Conservation (phyloP, 371 early-diverging fungal genomes). For the Circinella minor region DNA sequence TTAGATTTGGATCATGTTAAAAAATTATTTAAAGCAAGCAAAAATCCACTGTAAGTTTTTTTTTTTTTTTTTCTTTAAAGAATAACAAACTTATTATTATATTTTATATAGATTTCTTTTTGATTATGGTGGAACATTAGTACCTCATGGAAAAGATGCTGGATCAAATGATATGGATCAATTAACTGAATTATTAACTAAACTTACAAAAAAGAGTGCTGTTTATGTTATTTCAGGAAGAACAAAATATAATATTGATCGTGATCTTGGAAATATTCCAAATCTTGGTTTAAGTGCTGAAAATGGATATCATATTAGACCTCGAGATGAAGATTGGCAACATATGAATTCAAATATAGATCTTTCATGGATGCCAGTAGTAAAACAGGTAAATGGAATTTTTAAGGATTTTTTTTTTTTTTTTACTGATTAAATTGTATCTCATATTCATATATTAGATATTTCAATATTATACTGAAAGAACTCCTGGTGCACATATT, state of each 20-base stretch:
- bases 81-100: not conserved
- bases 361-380: constrained; percentile 86
- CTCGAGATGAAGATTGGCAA: constrained; percentile 77
- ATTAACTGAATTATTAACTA: constrained; percentile 50
- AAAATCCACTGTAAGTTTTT: constrained; percentile 67
- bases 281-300: constrained; percentile 81
- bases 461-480: constrained; percentile 89
- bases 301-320: constrained; percentile 70
- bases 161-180: constrained; percentile 30
- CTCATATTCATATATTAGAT: constrained; percentile 83
- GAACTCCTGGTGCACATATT: constrained; percentile 84
- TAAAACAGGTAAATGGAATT: constrained; percentile 63
- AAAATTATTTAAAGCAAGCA: constrained; percentile 50
- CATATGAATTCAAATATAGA: constrained; percentile 78
- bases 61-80: too few species aligned
- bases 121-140: constrained; percentile 90
- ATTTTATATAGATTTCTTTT: constrained; percentile 58
- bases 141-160: constrained; percentile 67
- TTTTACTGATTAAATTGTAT: constrained; percentile 46
- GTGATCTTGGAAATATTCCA: constrained; percentile 81
- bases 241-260: constrained; percentile 75
- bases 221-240: constrained; percentile 92
- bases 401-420: constrained; percentile 56
- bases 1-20: constrained; percentile 46
- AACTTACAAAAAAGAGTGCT: constrained; percentile 68